These are phyloP conservation scores for Combretum micranthum DNA, from an alignment of 345 rosid species.

Conservation along the genomic window DNA sequence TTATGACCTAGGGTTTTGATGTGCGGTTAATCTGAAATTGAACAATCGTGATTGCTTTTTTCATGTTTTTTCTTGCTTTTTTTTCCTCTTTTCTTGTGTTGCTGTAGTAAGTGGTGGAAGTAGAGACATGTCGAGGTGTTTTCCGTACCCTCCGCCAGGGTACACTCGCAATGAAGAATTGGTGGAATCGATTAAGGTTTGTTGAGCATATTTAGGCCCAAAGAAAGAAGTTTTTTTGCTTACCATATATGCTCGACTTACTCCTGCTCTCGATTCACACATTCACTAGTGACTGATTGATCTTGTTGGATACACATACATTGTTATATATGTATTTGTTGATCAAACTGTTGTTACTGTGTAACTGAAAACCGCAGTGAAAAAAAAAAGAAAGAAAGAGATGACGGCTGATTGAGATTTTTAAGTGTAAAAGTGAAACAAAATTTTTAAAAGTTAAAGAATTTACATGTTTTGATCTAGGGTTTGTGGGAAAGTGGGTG, in stretches of 20 bases:
- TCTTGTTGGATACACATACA: no score
- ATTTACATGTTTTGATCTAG: no score
- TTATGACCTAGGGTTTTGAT: no score
- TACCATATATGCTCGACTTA: background rate
- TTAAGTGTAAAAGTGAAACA: no score
- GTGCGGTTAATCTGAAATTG: background rate
- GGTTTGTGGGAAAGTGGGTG: no score
- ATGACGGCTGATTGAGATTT: no score
- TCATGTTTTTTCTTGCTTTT: background rate
- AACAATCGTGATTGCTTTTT: background rate
- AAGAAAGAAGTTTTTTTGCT: background rate
- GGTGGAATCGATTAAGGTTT: conserved; percentile 35
- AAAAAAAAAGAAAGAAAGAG: no score
- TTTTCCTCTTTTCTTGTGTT: background rate
- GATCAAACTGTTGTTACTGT: no score
- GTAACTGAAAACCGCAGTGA: no score
- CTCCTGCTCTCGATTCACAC: background rate
- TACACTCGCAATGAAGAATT: conserved; percentile 28
- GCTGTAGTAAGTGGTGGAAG: conserved; percentile 5
- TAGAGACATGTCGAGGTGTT: conserved; percentile 27
- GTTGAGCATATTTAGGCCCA: conserved; percentile 15
- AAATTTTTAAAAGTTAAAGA: no score
- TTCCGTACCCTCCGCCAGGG: conserved; percentile 29
- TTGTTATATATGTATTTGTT: no score
- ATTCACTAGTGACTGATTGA: background rate